Evolutionary conservation across 768 basidiomycete species (phyloP).

Genomic region (Leccinum disarticulatum): DNA sequence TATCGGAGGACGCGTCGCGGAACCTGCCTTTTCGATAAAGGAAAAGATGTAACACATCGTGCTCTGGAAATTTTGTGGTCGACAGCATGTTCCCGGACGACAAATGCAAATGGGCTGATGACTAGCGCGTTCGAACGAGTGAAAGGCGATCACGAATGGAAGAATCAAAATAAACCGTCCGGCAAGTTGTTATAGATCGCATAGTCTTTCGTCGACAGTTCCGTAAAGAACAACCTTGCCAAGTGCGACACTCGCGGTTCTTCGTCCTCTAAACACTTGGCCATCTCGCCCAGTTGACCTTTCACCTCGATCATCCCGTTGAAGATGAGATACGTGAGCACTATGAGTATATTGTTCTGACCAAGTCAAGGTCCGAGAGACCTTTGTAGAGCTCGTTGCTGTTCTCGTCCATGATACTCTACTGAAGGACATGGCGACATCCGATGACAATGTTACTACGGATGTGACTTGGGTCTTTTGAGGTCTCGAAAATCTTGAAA

Average conservation of each 20-base stretch:
- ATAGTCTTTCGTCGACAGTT: constrained; percentile 95
- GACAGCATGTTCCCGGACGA: constrained; percentile 89
- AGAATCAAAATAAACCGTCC: constrained; percentile 58
- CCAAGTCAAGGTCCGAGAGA: constrained; percentile 78
- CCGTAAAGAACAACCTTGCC: constrained; percentile 97
- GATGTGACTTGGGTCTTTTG: constrained; percentile 84
- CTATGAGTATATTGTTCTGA: constrained; percentile 99
- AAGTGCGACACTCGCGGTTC: constrained; percentile 87
- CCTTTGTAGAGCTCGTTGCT: constrained; percentile 94
- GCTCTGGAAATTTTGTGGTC: constrained; percentile 86
- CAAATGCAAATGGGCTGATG: constrained; percentile 73
- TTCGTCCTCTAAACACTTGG: constrained; percentile 95
- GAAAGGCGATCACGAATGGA: background rate
- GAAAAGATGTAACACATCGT: constrained; percentile 95
- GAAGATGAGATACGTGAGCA: constrained; percentile 91
- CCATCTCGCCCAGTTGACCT: constrained; percentile 99
- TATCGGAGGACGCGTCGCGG: background rate
- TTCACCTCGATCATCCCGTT: constrained; percentile 99
- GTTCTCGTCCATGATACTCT: constrained; percentile 92
- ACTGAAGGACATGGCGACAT: constrained; percentile 98
- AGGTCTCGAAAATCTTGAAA: constrained; percentile 92
- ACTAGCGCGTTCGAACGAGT: constrained; percentile 45
- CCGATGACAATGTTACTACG: constrained; percentile 97
- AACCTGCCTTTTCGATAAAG: constrained; percentile 89
- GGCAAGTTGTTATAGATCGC: constrained; percentile 99